These are phyloP conservation scores for Plasmodium blacklocki DNA, from an alignment of 169 alveolate species.

Conservation along the genomic window DNA sequence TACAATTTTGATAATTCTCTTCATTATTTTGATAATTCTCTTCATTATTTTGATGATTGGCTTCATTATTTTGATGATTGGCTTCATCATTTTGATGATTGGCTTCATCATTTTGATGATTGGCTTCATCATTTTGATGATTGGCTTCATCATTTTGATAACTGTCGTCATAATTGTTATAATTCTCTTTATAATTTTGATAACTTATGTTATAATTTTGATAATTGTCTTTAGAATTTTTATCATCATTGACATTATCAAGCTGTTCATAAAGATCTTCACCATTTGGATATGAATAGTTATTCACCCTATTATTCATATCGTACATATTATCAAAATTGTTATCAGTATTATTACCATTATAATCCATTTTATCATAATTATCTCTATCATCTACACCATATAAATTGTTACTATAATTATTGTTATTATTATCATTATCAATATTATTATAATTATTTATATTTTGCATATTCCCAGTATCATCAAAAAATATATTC, in stretches of 20 bases:
- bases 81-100: not conserved
- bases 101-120: not conserved
- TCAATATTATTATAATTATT: constrained; percentile 27
- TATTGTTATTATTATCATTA: constrained; percentile 5
- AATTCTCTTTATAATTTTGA: too few species aligned
- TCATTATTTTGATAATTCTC: not conserved
- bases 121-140: not conserved
- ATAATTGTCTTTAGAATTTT: not conserved
- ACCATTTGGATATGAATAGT: not conserved
- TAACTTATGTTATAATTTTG: not conserved
- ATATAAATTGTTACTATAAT: not conserved
- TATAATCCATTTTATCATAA: not conserved
- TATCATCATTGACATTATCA: not conserved
- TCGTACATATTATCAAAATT: not conserved
- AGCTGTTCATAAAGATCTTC: not conserved
- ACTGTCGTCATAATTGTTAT: too few species aligned
- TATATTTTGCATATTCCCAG: constrained; percentile 10
- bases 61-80: not conserved
- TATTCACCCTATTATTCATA: not conserved
- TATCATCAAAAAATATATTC: not conserved
- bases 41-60: not conserved
- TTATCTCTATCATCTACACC: not conserved
- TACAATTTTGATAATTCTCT: not conserved
- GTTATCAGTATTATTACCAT: not conserved
- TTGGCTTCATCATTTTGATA: not conserved